These are phyloP conservation scores for Bipolaris sorokiniana DNA, from an alignment of 2,329 filamentous ascomycete species.

Conservation along the genomic window DNA sequence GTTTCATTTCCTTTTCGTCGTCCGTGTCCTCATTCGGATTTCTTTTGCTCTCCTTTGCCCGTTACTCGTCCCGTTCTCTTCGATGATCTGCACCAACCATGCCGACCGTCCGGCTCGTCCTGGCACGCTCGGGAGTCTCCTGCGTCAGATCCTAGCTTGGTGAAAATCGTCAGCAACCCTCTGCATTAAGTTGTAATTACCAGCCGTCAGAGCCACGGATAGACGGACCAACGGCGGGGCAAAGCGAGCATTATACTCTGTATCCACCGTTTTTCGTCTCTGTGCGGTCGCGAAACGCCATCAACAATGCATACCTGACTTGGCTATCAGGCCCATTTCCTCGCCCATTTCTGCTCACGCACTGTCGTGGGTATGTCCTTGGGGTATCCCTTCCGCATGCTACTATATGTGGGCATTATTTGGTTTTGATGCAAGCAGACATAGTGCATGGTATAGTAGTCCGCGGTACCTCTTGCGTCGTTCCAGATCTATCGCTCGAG, in stretches of 20 bases:
- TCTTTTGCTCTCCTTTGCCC: background rate
- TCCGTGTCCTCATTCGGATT: background rate
- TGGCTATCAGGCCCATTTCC: slow-evolving; percentile 3
- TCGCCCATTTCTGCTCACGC: slow-evolving; percentile 8
- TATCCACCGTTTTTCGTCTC: slow-evolving; percentile 19
- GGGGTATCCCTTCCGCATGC: slow-evolving; percentile 16
- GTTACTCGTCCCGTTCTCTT: background rate
- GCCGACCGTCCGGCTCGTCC: background rate
- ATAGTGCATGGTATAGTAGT: slow-evolving; percentile 20
- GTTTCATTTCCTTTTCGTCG: slow-evolving; percentile 1
- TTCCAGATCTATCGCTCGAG: slow-evolving; percentile 15
- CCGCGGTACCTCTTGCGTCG: slow-evolving; percentile 31
- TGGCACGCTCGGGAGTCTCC: slow-evolving; percentile 5
- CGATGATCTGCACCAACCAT: background rate
- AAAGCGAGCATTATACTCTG: slow-evolving; percentile 34
- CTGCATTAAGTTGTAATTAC: slow-evolving; percentile 5
- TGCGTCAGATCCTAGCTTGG: slow-evolving; percentile 11
- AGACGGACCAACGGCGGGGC: slow-evolving; percentile 2
- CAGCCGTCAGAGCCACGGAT: slow-evolving; percentile 19
- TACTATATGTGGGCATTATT: slow-evolving; percentile 11
- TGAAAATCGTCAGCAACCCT: slow-evolving; percentile 7
- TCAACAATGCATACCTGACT: slow-evolving; percentile 31
- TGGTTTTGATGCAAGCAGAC: slow-evolving; percentile 13
- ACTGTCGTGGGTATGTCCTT: slow-evolving; percentile 21
- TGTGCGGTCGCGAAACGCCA: slow-evolving; percentile 2